phyloP scores from a whole-genome alignment of 179 eudicot species.

The Beta macrorhiza region DNA sequence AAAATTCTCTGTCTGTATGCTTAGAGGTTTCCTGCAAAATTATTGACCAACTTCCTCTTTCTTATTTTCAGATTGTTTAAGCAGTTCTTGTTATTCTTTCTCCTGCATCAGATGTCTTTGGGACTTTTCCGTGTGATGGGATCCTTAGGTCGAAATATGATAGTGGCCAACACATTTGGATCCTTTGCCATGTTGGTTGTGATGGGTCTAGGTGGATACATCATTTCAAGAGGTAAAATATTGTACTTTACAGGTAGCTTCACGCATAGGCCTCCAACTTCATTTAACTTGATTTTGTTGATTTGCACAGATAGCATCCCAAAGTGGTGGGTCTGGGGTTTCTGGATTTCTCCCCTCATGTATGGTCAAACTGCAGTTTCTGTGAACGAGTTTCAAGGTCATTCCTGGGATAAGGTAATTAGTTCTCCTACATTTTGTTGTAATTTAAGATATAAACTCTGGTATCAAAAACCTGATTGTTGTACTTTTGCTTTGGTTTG shows the following conservation, averaged over 20 bases:
- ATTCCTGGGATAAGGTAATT: conserved; percentile 88
- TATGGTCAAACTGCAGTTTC: conserved; percentile 87
- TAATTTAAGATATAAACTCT: too few relatives aligned
- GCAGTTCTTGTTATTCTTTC: conserved; percentile 76
- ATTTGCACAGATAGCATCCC: conserved; percentile 73
- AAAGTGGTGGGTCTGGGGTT: conserved; percentile 89
- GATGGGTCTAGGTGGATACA: conserved; percentile 93
- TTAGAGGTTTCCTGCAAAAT: not conserved
- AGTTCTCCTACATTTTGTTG: conserved; percentile 6
- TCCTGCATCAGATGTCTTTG: conserved; percentile 85
- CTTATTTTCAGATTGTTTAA: conserved; percentile 58
- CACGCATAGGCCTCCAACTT: conserved; percentile 6
- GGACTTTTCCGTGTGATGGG: conserved; percentile 91
- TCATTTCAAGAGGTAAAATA: conserved; percentile 72
- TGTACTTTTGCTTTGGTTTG: conserved; percentile 18
- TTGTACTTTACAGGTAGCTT: not conserved
- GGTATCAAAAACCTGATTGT: not conserved
- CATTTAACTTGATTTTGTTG: conserved; percentile 16
- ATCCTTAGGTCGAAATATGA: conserved; percentile 89
- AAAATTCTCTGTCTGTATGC: not conserved
- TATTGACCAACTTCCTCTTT: conserved; percentile 8
- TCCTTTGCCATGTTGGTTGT: conserved; percentile 98
- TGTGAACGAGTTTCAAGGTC: conserved; percentile 92
- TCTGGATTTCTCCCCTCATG: conserved; percentile 93
- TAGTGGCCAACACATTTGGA: conserved; percentile 95